phyloP scores from a whole-genome alignment of 257 asterid species.

The Eucommia ulmoides region DNA sequence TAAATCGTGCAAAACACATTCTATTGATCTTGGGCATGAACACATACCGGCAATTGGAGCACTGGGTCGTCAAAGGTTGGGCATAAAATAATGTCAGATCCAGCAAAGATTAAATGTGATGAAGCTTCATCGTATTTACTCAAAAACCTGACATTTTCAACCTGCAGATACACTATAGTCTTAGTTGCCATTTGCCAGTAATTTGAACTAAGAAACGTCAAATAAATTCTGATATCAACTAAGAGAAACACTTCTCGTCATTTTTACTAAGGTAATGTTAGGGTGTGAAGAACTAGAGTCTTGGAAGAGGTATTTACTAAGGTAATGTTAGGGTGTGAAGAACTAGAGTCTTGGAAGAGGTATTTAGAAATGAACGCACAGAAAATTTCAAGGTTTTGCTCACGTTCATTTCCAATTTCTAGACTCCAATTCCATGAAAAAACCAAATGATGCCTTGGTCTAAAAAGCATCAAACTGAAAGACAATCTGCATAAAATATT shows the following conservation, averaged over 20 bases:
- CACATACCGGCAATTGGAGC: constrained; percentile 66
- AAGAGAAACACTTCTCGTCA: neutral
- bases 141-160: constrained; percentile 34
- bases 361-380: neutral
- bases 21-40: too few relatives aligned
- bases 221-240: neutral
- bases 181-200: too few relatives aligned
- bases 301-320: neutral
- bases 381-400: too few relatives aligned
- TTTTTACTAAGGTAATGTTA: neutral
- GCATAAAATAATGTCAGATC: constrained; percentile 69
- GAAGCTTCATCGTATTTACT: constrained; percentile 49
- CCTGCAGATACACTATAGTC: too few relatives aligned
- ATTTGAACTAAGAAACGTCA: neutral
- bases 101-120: constrained; percentile 56
- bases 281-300: neutral
- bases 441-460: too few relatives aligned
- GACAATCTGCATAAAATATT: too few relatives aligned
- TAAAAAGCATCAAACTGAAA: too few relatives aligned
- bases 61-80: constrained; percentile 48
- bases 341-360: neutral
- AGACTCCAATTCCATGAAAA: neutral
- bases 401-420: too few relatives aligned
- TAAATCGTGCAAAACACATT: neutral
- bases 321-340: neutral